Percentiles rank a stretch among this genome's conserved stretches.
Conservation (phyloP, 1,139 yeast species). For the Candida frijolesensis region DNA sequence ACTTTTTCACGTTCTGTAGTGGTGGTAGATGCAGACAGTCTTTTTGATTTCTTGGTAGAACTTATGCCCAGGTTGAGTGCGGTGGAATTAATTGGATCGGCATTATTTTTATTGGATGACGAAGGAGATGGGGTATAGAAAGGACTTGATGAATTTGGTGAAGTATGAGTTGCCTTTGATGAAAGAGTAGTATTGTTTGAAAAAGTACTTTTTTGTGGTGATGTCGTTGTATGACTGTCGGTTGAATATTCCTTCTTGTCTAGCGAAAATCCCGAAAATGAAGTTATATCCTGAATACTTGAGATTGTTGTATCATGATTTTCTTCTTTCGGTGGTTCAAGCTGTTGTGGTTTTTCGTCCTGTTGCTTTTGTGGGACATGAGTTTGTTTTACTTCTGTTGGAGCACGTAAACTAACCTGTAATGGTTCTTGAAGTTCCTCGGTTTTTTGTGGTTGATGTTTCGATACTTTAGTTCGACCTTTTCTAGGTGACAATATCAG, state of each 20-base stretch:
- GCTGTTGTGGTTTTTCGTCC: neutral
- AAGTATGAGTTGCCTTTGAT: neutral
- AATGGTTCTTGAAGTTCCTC: neutral
- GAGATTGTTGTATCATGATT: neutral
- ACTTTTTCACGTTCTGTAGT: neutral
- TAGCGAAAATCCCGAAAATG: constrained; percentile 5
- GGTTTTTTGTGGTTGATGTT: neutral
- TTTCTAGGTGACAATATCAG: constrained; percentile 1
- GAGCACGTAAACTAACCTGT: neutral
- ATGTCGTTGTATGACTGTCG: neutral
- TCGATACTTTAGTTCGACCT: neutral
- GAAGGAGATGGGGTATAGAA: constrained; percentile 1
- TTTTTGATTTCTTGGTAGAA: neutral
- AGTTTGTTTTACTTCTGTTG: neutral
- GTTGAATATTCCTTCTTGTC: neutral
- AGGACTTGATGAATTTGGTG: neutral
- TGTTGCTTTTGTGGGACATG: neutral
- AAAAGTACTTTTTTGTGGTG: neutral
- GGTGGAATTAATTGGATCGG: neutral
- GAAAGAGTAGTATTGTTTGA: neutral
- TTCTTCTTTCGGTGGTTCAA: neutral
- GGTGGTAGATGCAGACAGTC: neutral
- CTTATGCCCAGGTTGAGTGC: neutral
- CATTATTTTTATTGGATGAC: neutral
- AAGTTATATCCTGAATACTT: constrained; percentile 1